Percentiles rank a stretch among this genome's conserved stretches.
phyloP scores from a whole-genome alignment of 805 yeast genomes.

The Hanseniaspora singularis region DNA sequence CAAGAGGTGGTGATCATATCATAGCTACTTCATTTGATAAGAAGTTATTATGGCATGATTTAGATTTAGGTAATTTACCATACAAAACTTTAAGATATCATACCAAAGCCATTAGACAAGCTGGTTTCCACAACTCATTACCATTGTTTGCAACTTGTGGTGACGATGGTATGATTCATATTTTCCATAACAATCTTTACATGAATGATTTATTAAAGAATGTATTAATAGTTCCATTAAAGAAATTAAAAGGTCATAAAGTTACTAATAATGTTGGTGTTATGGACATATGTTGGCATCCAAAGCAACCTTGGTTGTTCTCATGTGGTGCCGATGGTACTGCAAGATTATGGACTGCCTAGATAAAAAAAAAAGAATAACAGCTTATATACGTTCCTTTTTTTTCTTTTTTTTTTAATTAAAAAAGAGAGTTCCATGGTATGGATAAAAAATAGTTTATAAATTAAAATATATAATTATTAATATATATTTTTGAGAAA shows the following conservation, averaged over 20 bases:
- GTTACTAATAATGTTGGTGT: slow-evolving; percentile 74
- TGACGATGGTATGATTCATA: slow-evolving; percentile 86
- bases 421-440: too few relatives aligned
- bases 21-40: slow-evolving; percentile 88
- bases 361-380: slow-evolving; percentile 15
- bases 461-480: too few relatives aligned
- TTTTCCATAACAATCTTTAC: slow-evolving; percentile 92
- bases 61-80: slow-evolving; percentile 78
- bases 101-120: slow-evolving; percentile 83
- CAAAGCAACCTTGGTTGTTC: slow-evolving; percentile 95
- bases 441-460: too few relatives aligned
- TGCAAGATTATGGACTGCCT: slow-evolving; percentile 93
- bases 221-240: slow-evolving; percentile 89
- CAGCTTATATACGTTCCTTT: too few relatives aligned
- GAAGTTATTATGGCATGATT: slow-evolving; percentile 93
- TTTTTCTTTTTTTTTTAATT: too few relatives aligned
- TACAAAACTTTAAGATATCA: slow-evolving; percentile 93
- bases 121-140: slow-evolving; percentile 71
- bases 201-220: slow-evolving; percentile 83
- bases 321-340: slow-evolving; percentile 95
- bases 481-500: too few relatives aligned
- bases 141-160: slow-evolving; percentile 92
- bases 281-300: slow-evolving; percentile 85
- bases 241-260: slow-evolving; percentile 85
- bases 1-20: slow-evolving; percentile 79